Base-by-base conservation (phyloP, 2,329 filamentous ascomycete genomes). In the Akanthomyces uredinophilus region DNA sequence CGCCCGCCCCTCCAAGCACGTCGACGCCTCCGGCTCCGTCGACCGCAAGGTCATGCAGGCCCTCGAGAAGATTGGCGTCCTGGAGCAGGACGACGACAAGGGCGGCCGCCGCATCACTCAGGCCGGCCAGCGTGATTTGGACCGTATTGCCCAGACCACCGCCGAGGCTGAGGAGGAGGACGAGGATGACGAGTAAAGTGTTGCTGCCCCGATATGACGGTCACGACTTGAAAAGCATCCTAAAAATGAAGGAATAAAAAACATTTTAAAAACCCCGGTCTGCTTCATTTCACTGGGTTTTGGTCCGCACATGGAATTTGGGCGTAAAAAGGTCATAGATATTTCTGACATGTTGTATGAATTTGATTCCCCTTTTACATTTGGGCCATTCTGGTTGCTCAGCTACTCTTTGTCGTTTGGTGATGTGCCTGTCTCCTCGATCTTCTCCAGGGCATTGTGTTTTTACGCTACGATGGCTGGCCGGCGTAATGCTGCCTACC, bases 71-170 rank as follows among this genome's bases (percentile, higher is more conserved):
- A 97, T 99, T 74, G 93, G 94, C 80, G 93, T 99, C 72, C 84
- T 99, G 67, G 95, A 99, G 89, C 84, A 90, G 76, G 94, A 97
- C 74, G 94, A 97, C 87, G 94, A 98, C 71, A 96, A 96, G 87
- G 95, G 95, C 81, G 95, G 95, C 76, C 91, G 95, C 77, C 89
- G 95, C 80, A 98, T 99, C 83, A 98, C 95, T 74, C 92, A 98
- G 86, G 87, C 88, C 75, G 95, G 95, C 77, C 93, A 97, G 88
- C 91, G 95, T 86, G 95, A 99, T 90, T 87, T 99, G 86, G 95
- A 98, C 86, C 94, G 87, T 83, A 93, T 94, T 73, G 90, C 90
- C 75, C 88, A 90, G 83, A 92, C 89, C 75, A 90, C 86, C 63
- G 83, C 86, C 71, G 87, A 90, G 82, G 86, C 84, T 66, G 87